phyloP scores from a whole-genome alignment of 2,329 filamentous ascomycete genomes.

The Nothopassalora personata region DNA sequence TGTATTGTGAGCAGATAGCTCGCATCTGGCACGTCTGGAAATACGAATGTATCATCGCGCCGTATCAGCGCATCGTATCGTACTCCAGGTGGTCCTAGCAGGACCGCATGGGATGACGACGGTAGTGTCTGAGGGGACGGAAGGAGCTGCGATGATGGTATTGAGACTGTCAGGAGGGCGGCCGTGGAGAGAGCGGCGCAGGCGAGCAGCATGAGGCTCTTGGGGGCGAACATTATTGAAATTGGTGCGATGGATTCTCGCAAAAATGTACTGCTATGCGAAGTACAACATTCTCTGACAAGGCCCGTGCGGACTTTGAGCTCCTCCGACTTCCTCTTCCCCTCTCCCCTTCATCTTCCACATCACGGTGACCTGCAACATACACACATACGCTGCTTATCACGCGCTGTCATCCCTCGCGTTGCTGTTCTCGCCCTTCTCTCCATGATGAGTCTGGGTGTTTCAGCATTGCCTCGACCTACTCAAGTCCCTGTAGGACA shows the following conservation, averaged over 20 bases:
- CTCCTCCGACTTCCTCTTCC: no score
- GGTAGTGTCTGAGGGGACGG: constrained; percentile 45
- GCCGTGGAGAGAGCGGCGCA: constrained; percentile 31
- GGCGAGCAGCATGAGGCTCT: constrained; percentile 10
- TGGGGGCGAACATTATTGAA: neutral
- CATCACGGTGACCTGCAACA: no score
- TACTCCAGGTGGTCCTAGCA: constrained; percentile 41
- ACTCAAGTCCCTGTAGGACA: neutral
- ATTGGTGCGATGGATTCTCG: neutral
- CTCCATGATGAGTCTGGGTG: no score
- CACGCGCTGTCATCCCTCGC: no score
- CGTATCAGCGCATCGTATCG: constrained; percentile 59
- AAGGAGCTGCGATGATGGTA: constrained; percentile 42
- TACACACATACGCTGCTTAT: no score
- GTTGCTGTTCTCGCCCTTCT: no score
- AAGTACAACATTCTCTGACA: neutral
- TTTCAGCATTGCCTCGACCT: no score
- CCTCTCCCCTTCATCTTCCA: no score
- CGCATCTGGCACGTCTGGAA: constrained; percentile 58
- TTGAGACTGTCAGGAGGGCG: constrained; percentile 48
- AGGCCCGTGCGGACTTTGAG: neutral
- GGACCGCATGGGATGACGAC: constrained; percentile 59
- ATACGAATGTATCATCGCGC: constrained; percentile 39
- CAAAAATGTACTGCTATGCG: neutral
- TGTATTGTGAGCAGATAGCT: constrained; percentile 81